phyloP scores from a whole-genome alignment of 768 basidiomycete species.

The Leccinum aurantiacum region DNA sequence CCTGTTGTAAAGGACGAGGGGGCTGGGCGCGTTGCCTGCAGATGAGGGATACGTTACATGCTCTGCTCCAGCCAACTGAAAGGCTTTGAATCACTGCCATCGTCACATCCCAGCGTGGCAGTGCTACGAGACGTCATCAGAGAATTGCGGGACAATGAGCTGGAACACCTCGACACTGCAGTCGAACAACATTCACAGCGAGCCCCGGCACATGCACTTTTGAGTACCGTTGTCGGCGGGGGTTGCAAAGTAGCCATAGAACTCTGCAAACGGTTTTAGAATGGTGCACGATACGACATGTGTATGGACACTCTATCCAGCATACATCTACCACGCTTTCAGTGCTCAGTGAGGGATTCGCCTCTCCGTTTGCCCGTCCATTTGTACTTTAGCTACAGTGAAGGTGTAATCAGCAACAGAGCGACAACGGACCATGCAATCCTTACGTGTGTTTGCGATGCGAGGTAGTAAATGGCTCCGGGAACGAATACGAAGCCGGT shows the following conservation, averaged over 20 bases:
- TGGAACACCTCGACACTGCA: constrained; percentile 91
- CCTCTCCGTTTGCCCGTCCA: constrained; percentile 53
- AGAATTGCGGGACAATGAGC: constrained; percentile 92
- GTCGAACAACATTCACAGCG: constrained; percentile 85
- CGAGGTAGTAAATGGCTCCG: constrained; percentile 48
- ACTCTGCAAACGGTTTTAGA: constrained; percentile 78
- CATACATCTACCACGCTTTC: constrained; percentile 7
- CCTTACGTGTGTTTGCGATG: constrained; percentile 37
- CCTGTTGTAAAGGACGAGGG: constrained; percentile 65
- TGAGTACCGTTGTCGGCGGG: constrained; percentile 80
- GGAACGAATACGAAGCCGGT: constrained; percentile 69
- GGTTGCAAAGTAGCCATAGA: constrained; percentile 92
- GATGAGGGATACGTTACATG: constrained; percentile 41
- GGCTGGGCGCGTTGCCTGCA: constrained; percentile 43
- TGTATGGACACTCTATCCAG: constrained; percentile 3
- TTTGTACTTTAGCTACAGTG: constrained; percentile 49
- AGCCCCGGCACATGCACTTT: constrained; percentile 86
- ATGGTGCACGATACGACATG: background rate
- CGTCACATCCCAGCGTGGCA: constrained; percentile 75
- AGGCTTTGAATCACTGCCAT: constrained; percentile 61
- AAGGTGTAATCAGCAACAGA: constrained; percentile 7
- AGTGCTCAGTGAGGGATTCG: constrained; percentile 38
- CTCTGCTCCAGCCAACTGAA: constrained; percentile 66
- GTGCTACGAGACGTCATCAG: constrained; percentile 68
- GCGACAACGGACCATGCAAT: constrained; percentile 29